Conservation (phyloP, 2,329 filamentous ascomycete genomes). For the Xylariaceae sp. region DNA sequence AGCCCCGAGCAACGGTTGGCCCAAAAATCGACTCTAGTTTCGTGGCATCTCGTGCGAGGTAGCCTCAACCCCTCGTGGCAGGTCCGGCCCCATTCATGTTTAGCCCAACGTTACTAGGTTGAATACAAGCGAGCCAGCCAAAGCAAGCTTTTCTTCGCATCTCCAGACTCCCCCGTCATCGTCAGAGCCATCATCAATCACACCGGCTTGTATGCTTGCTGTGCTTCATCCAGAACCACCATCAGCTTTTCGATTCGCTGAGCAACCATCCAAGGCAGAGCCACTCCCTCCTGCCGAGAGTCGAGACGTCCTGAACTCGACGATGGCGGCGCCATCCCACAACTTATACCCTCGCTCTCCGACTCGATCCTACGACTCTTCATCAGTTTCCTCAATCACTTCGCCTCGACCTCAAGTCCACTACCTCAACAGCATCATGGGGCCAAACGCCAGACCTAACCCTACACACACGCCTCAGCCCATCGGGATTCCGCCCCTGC, state of each 20-base stretch:
- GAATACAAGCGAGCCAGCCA: slow-evolving; percentile 24
- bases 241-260: slow-evolving; percentile 35
- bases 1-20: slow-evolving; percentile 25
- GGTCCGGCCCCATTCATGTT: slow-evolving; percentile 24
- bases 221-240: slow-evolving; percentile 35
- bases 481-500: slow-evolving; percentile 48
- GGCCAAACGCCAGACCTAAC: slow-evolving; percentile 46
- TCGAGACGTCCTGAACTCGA: slow-evolving; percentile 33
- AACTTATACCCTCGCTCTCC: slow-evolving; percentile 56
- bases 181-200: slow-evolving; percentile 19
- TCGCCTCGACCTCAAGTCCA: slow-evolving; percentile 52
- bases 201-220: slow-evolving; percentile 36
- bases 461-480: slow-evolving; percentile 46
- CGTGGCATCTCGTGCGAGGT: slow-evolving; percentile 28
- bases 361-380: slow-evolving; percentile 58
- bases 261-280: slow-evolving; percentile 36
- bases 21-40: slow-evolving; percentile 21
- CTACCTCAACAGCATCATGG: slow-evolving; percentile 50
- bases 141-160: slow-evolving; percentile 23
- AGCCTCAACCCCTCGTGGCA: slow-evolving; percentile 25
- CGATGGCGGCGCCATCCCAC: slow-evolving; percentile 53
- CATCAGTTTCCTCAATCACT: slow-evolving; percentile 56
- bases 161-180: slow-evolving; percentile 14
- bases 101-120: slow-evolving; percentile 24
- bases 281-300: slow-evolving; percentile 33